phyloP scores from a whole-genome alignment of 1,284 basidiomycete species.

The Malassezia yamatoensis region DNA sequence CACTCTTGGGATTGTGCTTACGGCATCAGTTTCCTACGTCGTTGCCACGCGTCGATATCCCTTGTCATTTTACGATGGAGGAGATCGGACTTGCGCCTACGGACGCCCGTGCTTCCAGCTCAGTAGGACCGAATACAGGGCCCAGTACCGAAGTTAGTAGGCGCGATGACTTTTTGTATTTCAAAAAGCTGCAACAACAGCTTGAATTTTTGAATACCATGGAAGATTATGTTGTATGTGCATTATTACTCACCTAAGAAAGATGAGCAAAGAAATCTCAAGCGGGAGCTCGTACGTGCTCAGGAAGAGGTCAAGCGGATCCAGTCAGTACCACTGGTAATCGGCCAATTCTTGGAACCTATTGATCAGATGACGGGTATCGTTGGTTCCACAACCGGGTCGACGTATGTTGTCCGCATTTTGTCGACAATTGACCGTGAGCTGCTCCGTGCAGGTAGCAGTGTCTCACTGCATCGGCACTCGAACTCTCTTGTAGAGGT shows the following conservation, averaged over 20 bases:
- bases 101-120: constrained; percentile 4
- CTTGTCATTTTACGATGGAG: constrained; percentile 28
- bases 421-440: constrained; percentile 94
- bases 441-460: constrained; percentile 88
- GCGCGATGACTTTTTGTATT: constrained; percentile 28
- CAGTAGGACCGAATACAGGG: neutral
- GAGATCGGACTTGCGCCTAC: constrained; percentile 35
- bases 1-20: too few species aligned
- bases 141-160: neutral
- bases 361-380: constrained; percentile 97
- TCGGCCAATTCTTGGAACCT: constrained; percentile 97
- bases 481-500: constrained; percentile 98
- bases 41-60: neutral
- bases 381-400: constrained; percentile 93
- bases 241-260: constrained; percentile 51
- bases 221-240: constrained; percentile 61
- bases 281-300: constrained; percentile 91
- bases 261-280: constrained; percentile 94
- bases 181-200: constrained; percentile 47
- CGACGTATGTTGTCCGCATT: constrained; percentile 96
- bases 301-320: constrained; percentile 99
- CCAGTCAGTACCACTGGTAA: constrained; percentile 97
- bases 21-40: too few species aligned
- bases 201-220: constrained; percentile 48
- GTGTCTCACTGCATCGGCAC: constrained; percentile 93